Conservation (phyloP, 208 protist species). For the Leptomonas pyrrhocoris region DNA sequence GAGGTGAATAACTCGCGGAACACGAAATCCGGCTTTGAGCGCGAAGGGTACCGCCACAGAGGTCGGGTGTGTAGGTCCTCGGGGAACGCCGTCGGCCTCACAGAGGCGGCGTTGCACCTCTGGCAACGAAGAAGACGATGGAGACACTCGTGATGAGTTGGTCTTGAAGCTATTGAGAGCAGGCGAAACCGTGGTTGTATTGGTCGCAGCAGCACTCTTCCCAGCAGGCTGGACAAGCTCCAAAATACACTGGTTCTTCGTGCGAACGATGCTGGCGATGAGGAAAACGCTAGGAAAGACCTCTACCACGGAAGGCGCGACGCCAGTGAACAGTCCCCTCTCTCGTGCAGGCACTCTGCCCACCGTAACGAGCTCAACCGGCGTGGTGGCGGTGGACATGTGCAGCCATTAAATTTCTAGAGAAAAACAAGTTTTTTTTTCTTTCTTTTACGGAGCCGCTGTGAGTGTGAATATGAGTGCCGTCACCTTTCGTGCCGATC, state of each 20-base stretch:
- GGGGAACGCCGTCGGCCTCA: background rate
- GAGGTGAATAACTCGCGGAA: slow-evolving; percentile 59
- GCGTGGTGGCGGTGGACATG: slow-evolving; percentile 15
- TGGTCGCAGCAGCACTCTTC: background rate
- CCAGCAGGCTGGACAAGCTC: slow-evolving; percentile 43
- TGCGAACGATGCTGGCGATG: slow-evolving; percentile 52
- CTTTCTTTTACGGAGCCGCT: too few species aligned
- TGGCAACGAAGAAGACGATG: background rate
- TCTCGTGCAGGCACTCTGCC: slow-evolving; percentile 24
- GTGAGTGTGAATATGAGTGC: too few species aligned
- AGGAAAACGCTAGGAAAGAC: slow-evolving; percentile 56
- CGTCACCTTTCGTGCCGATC: too few species aligned
- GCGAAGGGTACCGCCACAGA: slow-evolving; percentile 9
- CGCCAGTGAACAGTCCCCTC: background rate
- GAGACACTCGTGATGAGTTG: background rate
- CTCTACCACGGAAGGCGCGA: slow-evolving; percentile 39
- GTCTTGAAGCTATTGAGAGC: background rate
- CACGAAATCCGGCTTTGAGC: slow-evolving; percentile 47
- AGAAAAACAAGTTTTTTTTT: slow-evolving; percentile 6
- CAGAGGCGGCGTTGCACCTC: slow-evolving; percentile 8
- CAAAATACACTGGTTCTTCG: slow-evolving; percentile 60
- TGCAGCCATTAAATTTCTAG: background rate
- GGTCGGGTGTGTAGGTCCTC: background rate
- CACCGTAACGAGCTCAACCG: slow-evolving; percentile 19
- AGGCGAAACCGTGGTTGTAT: background rate